Base-by-base conservation (phyloP, 2,329 filamentous ascomycete species). In the Graphilbum fragrans region DNA sequence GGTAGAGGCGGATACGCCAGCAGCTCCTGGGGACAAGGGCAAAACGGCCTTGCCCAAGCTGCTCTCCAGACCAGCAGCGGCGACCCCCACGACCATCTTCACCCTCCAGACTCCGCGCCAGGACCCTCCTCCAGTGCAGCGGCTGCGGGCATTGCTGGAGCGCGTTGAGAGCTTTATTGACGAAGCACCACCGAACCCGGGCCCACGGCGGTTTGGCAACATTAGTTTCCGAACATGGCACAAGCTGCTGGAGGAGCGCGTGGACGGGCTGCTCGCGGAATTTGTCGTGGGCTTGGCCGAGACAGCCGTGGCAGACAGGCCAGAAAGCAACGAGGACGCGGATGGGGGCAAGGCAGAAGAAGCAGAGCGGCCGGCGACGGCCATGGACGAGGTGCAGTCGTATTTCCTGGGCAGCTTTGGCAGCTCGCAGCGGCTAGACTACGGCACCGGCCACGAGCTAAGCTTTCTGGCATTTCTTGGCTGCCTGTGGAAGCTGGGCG, bases 391-490 rank as follows among this genome's bases (percentile, higher is more conserved):
- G 60, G 63, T 95, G 9, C 70, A 67, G 43, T 70, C 75, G 34
- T 98, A 98, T 57, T 72, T 98, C 2, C 59, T 94, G 4, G 88
- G 87, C 14, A 76, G 75, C 5, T 95, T 94, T 61, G 92, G 92
- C 4, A 96, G 87, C 55, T 61, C 85, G 0, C 86, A 95, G 53
- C 70, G 92, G 41, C 67, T 98, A 21, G 92, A 98, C 61, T 98
- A 95, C 55, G 92, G 92, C 2, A 96, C 92, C 0, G 92, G 92
- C 0, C 92, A 98, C 58, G 92, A 98, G 56, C 66, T 98, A 39
- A 94, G 85, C 61, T 98, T 98, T 53, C 60, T 96, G 8, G 90
- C 92, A 1, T 98, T 98, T 48, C 58, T 98, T 6, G 88, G 79
- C 5, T 80, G 83, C 45, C 66, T 98, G 5, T 98, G 90, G 88